Evolutionary conservation across 306 rosid species (phyloP).

Genomic region (Lathyrus oleraceus): DNA sequence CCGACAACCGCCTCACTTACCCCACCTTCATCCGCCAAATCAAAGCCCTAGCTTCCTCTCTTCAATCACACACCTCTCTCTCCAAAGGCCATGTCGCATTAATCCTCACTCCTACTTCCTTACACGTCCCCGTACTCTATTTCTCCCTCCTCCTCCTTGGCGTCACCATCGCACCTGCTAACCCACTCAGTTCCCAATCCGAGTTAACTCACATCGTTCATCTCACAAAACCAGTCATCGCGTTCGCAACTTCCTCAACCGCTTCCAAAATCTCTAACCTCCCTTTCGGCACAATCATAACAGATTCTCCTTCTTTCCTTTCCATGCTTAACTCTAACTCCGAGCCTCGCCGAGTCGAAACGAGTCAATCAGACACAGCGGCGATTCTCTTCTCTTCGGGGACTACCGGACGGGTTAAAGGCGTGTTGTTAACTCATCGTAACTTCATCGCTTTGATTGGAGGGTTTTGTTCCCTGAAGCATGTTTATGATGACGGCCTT

Average conservation of each 20-base stretch:
- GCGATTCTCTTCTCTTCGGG: constrained; percentile 85
- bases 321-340: constrained; percentile 47
- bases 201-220: constrained; percentile 62
- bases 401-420: constrained; percentile 84
- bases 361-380: constrained; percentile 62
- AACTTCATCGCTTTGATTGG: constrained; percentile 56
- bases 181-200: constrained; percentile 59
- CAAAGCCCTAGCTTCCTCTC: constrained; percentile 51
- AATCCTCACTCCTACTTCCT: constrained; percentile 63
- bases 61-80: constrained; percentile 44
- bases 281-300: constrained; percentile 42
- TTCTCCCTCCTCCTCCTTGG: constrained; percentile 71
- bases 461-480: constrained; percentile 36
- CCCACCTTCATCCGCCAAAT: constrained; percentile 52
- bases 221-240: constrained; percentile 58
- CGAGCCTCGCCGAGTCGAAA: neutral
- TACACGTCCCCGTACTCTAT: constrained; percentile 75
- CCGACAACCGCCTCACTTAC: constrained; percentile 58
- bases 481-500: neutral
- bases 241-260: constrained; percentile 55
- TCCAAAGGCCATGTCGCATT: constrained; percentile 72
- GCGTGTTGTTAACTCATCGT: constrained; percentile 65
- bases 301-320: constrained; percentile 71
- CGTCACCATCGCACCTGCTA: constrained; percentile 67
- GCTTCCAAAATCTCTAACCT: constrained; percentile 39